Percentiles rank a stretch among this genome's conserved stretches.
phyloP scores from a whole-genome alignment of 2,329 filamentous ascomycete genomes.

The Fusarium heterosporum region DNA sequence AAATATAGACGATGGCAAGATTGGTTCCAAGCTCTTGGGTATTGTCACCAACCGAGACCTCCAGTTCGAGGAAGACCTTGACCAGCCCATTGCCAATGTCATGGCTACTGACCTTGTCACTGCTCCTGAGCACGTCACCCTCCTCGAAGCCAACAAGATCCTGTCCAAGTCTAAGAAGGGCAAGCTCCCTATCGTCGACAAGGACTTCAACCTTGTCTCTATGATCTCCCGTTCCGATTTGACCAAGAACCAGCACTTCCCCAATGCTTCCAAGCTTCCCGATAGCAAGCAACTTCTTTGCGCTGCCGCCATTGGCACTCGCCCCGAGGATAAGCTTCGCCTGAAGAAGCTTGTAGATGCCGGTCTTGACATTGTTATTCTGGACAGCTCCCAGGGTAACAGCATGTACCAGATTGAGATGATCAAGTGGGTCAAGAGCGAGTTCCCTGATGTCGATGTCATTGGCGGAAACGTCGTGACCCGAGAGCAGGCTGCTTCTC shows the following conservation, averaged over 20 bases:
- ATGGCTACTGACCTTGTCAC: constrained; percentile 98
- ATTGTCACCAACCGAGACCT: constrained; percentile 99
- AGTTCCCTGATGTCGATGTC: constrained; percentile 87
- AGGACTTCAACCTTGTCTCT: constrained; percentile 85
- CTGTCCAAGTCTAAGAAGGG: constrained; percentile 97
- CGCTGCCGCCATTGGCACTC: constrained; percentile 93
- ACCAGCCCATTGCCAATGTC: constrained; percentile 82
- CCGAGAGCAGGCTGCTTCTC: constrained; percentile 89
- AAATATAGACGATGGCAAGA: constrained; percentile 83
- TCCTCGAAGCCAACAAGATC: constrained; percentile 91
- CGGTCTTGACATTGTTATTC: constrained; percentile 92
- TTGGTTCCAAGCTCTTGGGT: constrained; percentile 94
- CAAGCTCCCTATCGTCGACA: constrained; percentile 93
- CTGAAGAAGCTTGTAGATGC: constrained; percentile 91
- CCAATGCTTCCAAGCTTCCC: constrained; percentile 93
- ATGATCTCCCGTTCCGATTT: constrained; percentile 94
- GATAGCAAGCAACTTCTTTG: constrained; percentile 98
- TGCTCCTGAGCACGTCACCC: constrained; percentile 82
- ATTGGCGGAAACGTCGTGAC: constrained; percentile 99
- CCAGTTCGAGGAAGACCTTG: constrained; percentile 86
- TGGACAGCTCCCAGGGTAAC: constrained; percentile 98
- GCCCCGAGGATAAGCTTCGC: constrained; percentile 90
- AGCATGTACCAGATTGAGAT: constrained; percentile 99
- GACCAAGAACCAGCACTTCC: constrained; percentile 99
- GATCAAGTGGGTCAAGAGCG: constrained; percentile 94